Evolutionary conservation across 177 flowering plant species (phyloP).

Genomic region (Telopea speciosissima): DNA sequence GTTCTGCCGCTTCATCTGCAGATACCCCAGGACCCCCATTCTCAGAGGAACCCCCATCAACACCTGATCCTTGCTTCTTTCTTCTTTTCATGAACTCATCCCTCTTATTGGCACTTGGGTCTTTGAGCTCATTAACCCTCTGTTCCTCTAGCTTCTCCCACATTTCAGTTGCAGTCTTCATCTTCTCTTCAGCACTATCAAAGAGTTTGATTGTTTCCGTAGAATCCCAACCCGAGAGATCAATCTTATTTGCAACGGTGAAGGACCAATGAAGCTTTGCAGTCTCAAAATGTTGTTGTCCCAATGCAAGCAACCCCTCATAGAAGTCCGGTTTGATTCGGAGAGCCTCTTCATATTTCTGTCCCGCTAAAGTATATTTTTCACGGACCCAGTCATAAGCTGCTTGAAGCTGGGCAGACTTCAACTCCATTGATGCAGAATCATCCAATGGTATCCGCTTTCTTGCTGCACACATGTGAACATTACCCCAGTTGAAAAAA

Average conservation of each 20-base stretch:
- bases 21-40: conserved; percentile 35
- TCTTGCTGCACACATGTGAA: conserved; percentile 98
- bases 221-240: conserved; percentile 71
- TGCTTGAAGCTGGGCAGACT: conserved; percentile 61
- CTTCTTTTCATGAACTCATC: conserved; percentile 68
- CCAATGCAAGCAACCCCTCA: conserved; percentile 89
- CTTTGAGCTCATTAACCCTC: conserved; percentile 75
- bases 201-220: conserved; percentile 73
- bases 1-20: conserved; percentile 84
- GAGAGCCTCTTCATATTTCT: conserved; percentile 89
- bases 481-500: conserved; percentile 99
- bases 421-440: conserved; percentile 58
- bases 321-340: conserved; percentile 89
- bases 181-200: conserved; percentile 88
- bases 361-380: conserved; percentile 73
- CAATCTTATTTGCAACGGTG: conserved; percentile 75
- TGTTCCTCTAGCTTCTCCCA: conserved; percentile 98
- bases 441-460: conserved; percentile 93
- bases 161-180: conserved; percentile 93
- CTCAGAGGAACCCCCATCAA: conserved; percentile 47
- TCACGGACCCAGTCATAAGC: conserved; percentile 95
- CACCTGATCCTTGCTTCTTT: conserved; percentile 47
- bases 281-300: conserved; percentile 99
- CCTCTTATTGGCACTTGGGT: conserved; percentile 59
- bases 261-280: conserved; percentile 98